Conservation (phyloP, 2,329 filamentous ascomycete genomes). For the Passalora sequoiae region DNA sequence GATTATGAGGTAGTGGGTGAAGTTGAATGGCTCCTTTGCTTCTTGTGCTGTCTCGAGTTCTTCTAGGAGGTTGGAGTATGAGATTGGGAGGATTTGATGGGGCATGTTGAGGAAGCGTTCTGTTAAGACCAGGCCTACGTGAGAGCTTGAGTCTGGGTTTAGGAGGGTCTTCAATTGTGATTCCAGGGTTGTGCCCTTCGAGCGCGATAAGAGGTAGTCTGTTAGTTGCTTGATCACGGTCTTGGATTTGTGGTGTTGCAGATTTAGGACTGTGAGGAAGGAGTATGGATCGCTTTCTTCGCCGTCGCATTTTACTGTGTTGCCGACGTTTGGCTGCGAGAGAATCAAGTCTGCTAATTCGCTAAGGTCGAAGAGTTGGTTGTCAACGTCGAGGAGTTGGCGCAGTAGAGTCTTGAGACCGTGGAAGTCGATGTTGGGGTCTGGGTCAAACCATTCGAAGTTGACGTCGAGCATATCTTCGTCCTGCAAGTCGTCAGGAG, state of each 20-base stretch:
- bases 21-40: constrained; percentile 86
- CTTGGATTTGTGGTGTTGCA: constrained; percentile 69
- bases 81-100: constrained; percentile 82
- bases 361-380: constrained; percentile 79
- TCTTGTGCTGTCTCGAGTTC: constrained; percentile 84
- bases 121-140: constrained; percentile 80
- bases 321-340: constrained; percentile 80
- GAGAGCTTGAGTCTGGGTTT: constrained; percentile 34
- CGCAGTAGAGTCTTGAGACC: constrained; percentile 84
- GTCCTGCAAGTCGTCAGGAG: constrained; percentile 53
- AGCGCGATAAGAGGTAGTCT: constrained; percentile 61
- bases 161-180: constrained; percentile 36
- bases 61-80: constrained; percentile 91
- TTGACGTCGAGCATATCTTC: constrained; percentile 91
- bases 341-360: constrained; percentile 80
- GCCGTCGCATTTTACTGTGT: constrained; percentile 94
- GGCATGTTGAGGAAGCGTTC: constrained; percentile 96
- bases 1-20: constrained; percentile 86
- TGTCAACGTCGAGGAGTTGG: constrained; percentile 87
- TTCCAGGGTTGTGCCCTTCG: constrained; percentile 42
- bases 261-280: constrained; percentile 81
- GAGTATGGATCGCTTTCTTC: constrained; percentile 90
- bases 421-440: constrained; percentile 85
- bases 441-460: constrained; percentile 98
- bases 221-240: constrained; percentile 65